phyloP scores from a whole-genome alignment of 306 rosid genomes.

The Acacia melanoxylon region DNA sequence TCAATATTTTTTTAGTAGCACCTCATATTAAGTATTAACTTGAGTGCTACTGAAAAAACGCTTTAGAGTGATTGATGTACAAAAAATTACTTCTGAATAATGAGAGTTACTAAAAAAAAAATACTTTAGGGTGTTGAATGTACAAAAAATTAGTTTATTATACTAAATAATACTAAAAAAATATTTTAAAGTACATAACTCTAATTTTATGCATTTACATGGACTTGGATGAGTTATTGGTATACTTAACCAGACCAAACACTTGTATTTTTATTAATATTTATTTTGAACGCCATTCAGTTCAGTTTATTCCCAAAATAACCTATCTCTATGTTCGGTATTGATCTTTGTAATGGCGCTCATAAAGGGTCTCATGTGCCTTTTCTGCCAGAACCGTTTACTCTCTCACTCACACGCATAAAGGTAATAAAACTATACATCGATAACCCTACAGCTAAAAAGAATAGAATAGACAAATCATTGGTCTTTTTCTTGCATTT shows the following conservation, averaged over 20 bases:
- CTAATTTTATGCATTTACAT: too few relatives aligned
- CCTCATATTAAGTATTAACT: too few relatives aligned
- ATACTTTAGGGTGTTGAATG: too few relatives aligned
- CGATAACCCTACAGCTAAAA: slow-evolving; percentile 65
- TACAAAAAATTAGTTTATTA: too few relatives aligned
- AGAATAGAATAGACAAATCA: slow-evolving; percentile 54
- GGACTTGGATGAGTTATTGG: too few relatives aligned
- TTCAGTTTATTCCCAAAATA: slow-evolving; percentile 17
- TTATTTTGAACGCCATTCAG: not conserved
- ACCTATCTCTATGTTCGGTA: slow-evolving; percentile 9
- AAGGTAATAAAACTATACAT: slow-evolving; percentile 1
- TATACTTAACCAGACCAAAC: not conserved
- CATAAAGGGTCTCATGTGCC: slow-evolving; percentile 3
- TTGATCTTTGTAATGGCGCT: slow-evolving; percentile 21
- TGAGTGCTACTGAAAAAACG: too few relatives aligned
- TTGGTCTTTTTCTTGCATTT: slow-evolving; percentile 51
- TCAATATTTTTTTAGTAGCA: too few relatives aligned
- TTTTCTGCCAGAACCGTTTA: not conserved
- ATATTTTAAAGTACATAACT: too few relatives aligned
- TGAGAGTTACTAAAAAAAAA: too few relatives aligned
- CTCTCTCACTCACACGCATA: not conserved
- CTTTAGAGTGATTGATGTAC: too few relatives aligned
- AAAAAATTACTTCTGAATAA: too few relatives aligned
- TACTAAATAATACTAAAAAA: too few relatives aligned
- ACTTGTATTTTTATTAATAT: not conserved